Conservation (phyloP, 2,329 filamentous ascomycete genomes). For the Sarocladium kiliense region DNA sequence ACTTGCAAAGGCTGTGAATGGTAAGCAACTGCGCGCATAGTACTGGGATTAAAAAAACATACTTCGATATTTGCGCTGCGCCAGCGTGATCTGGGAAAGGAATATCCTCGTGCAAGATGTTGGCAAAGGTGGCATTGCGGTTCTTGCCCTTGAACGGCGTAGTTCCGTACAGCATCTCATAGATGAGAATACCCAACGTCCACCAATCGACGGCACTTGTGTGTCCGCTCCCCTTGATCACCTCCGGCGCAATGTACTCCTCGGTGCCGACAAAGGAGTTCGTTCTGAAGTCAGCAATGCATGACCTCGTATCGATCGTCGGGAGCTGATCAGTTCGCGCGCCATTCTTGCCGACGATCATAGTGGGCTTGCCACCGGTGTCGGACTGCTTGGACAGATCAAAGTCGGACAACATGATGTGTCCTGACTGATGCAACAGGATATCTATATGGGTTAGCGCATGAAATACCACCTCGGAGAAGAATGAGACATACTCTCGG, state of each 20-base stretch:
- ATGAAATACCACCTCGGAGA: not conserved
- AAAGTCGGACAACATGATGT: slow-evolving; percentile 99
- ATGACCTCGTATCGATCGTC: slow-evolving; percentile 98
- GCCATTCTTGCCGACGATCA: slow-evolving; percentile 91
- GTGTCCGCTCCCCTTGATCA: slow-evolving; percentile 97
- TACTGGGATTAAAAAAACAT: slow-evolving; percentile 33
- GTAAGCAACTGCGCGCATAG: slow-evolving; percentile 12
- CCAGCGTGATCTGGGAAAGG: slow-evolving; percentile 88
- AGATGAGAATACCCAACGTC: slow-evolving; percentile 94
- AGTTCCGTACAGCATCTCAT: slow-evolving; percentile 98
- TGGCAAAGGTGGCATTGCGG: slow-evolving; percentile 94
- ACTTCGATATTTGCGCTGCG: slow-evolving; percentile 86
- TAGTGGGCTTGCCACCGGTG: slow-evolving; percentile 89
- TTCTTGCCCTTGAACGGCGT: slow-evolving; percentile 99
- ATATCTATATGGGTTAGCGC: slow-evolving; percentile 59
- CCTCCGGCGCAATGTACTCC: slow-evolving; percentile 97
- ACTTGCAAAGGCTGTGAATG: slow-evolving; percentile 77
- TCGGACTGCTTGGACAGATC: slow-evolving; percentile 98
- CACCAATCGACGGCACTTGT: slow-evolving; percentile 99
- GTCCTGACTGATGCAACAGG: slow-evolving; percentile 94
- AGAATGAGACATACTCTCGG: slow-evolving; percentile 73
- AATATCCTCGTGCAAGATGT: slow-evolving; percentile 92
- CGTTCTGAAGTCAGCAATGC: slow-evolving; percentile 95
- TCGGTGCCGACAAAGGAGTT: slow-evolving; percentile 99
- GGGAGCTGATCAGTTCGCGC: slow-evolving; percentile 81